These are phyloP conservation scores for Capronia epimyces DNA, from an alignment of 2,329 filamentous ascomycete species.

Conservation along the genomic window DNA sequence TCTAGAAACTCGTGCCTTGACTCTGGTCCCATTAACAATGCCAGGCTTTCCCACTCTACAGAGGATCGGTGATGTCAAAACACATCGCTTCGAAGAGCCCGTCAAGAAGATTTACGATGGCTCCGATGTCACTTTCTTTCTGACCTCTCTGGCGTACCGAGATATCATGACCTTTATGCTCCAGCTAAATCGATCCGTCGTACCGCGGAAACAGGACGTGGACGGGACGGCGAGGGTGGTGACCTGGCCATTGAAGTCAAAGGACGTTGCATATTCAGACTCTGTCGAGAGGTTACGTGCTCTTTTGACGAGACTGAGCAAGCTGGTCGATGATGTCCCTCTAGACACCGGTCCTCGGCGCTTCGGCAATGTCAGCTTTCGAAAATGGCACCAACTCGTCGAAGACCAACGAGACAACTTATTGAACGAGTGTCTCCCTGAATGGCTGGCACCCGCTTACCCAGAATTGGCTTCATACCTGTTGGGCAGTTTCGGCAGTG, in stretches of 20 bases:
- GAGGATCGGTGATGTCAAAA: constrained; percentile 9
- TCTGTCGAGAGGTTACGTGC: constrained; percentile 60
- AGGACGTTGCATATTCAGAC: constrained; percentile 46
- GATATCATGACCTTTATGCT: constrained; percentile 83
- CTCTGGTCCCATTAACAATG: constrained; percentile 10
- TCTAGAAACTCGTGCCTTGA: too few relatives aligned
- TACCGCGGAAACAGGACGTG: constrained; percentile 55
- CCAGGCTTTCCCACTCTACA: constrained; percentile 3
- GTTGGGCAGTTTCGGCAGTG: constrained; percentile 77
- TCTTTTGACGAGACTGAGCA: constrained; percentile 60
- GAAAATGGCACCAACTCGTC: constrained; percentile 71
- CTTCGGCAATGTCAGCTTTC: constrained; percentile 88
- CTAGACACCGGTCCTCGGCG: constrained; percentile 79
- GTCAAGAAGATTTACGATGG: constrained; percentile 79
- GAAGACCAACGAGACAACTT: constrained; percentile 55
- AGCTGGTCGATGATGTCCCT: constrained; percentile 69
- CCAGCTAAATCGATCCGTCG: constrained; percentile 83
- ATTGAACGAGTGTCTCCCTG: constrained; percentile 53
- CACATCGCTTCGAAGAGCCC: constrained; percentile 61
- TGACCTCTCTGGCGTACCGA: constrained; percentile 73
- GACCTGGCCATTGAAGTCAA: constrained; percentile 46
- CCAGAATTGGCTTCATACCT: constrained; percentile 74
- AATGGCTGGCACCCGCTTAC: constrained; percentile 42
- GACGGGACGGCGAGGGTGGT: constrained; percentile 39
- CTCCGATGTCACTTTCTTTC: constrained; percentile 73